A percentile compares a stretch with the other conserved stretches of the same genome.
Evolutionary conservation across 164 flowering plant species (phyloP).

Genomic region (Kalanchoe fedtschenkoi): DNA sequence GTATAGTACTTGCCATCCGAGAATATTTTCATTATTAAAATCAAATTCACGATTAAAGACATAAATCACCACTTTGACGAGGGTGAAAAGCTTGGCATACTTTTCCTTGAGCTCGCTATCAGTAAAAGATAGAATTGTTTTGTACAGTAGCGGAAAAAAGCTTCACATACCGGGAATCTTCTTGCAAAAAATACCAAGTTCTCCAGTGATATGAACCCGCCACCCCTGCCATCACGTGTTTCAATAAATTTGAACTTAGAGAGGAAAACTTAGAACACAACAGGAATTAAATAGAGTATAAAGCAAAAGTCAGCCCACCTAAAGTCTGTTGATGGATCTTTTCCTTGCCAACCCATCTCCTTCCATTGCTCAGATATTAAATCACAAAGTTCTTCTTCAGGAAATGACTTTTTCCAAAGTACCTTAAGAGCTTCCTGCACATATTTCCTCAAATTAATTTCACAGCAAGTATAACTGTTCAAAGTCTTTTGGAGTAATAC

Average conservation of each 20-base stretch:
- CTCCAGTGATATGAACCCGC: constrained; percentile 91
- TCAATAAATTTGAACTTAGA: constrained; percentile 10
- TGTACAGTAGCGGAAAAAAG: neutral
- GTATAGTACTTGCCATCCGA: too few species aligned
- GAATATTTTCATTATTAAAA: neutral
- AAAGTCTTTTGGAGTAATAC: too few species aligned
- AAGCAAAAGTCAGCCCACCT: constrained; percentile 41
- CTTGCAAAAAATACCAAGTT: constrained; percentile 73
- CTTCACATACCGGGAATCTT: constrained; percentile 56
- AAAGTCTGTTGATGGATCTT: constrained; percentile 93
- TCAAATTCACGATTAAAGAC: neutral
- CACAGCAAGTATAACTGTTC: neutral
- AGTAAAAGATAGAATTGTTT: neutral
- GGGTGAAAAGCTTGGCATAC: too few species aligned
- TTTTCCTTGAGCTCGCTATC: too few species aligned
- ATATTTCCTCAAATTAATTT: neutral
- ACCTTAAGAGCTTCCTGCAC: constrained; percentile 62
- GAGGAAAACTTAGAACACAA: neutral
- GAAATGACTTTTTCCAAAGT: constrained; percentile 75
- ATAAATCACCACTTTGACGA: neutral
- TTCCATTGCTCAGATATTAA: constrained; percentile 93
- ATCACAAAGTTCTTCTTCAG: constrained; percentile 65
- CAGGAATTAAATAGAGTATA: neutral
- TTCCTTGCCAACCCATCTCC: constrained; percentile 99
- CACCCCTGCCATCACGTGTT: constrained; percentile 44